Percentiles rank a stretch among this genome's conserved stretches.
phyloP scores from a whole-genome alignment of 2,329 filamentous ascomycete genomes.

The Daldinia sp. region DNA sequence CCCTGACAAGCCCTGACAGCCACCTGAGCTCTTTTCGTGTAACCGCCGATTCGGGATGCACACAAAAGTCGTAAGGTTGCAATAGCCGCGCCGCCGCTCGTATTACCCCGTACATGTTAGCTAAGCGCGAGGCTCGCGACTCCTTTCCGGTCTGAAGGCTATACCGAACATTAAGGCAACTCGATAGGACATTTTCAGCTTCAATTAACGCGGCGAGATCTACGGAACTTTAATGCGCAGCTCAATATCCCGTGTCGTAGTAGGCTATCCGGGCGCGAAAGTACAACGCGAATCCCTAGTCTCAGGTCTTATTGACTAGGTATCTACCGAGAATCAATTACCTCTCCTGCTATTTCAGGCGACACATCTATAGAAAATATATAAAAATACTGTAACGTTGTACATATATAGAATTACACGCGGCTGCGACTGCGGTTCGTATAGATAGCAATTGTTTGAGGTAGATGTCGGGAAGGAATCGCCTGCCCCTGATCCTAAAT shows the following conservation, averaged over 20 bases:
- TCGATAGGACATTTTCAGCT: neutral
- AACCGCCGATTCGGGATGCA: constrained; percentile 10
- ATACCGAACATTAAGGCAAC: neutral
- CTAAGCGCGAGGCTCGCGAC: constrained; percentile 16
- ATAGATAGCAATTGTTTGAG: neutral
- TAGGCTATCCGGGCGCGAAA: neutral
- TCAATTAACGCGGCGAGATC: neutral
- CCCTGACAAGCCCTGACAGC: constrained; percentile 31
- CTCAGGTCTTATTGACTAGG: neutral
- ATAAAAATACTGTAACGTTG: neutral
- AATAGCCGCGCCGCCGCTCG: constrained; percentile 9
- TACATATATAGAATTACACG: neutral
- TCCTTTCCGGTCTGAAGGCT: constrained; percentile 12
- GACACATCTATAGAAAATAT: neutral
- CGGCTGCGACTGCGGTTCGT: too few relatives aligned
- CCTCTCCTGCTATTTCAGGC: neutral
- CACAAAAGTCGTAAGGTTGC: constrained; percentile 4
- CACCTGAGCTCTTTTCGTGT: constrained; percentile 32
- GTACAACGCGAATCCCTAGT: neutral
- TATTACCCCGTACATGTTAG: constrained; percentile 17
- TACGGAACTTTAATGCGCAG: neutral
- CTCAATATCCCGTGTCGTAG: neutral
- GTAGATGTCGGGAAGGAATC: neutral
- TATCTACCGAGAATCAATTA: neutral
- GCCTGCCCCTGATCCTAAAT: neutral